Base-by-base conservation (phyloP, 345 rosid species). In the Rhizophora mangle region DNA sequence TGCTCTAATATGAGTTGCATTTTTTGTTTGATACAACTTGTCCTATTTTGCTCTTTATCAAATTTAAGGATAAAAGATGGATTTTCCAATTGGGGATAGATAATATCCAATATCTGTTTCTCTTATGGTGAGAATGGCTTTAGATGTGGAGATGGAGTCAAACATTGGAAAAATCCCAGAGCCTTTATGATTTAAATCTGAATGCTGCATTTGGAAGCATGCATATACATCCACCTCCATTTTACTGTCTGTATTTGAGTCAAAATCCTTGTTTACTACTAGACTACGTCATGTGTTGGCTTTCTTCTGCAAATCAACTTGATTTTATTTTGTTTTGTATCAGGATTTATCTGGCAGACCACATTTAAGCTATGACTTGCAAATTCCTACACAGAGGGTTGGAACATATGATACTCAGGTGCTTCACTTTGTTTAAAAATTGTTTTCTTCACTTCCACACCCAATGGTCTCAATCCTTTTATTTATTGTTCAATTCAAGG, bases 321-420 rank as follows among this genome's bases (percentile, higher is more conserved):
- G n/a, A 31, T 63, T 60, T 49, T 10, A 19, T 73, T 60, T 47
- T 9, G 32, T 73, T 54, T 31, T 30, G 16, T 67, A 74, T 46
- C 82, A 95, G 99, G 99, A 95, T 84, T 67, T 95, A 68, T 92
- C 96, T 67, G 96, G 96, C 55, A 72, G 94, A 54, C 94, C 99
- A 1, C 83, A 90, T 81, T 79, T 92, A 78, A 73, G 89, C 65
- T 90, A 83, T 72, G 89, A 85, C 66, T 86, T 92, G 75, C 82
- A 88, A 79, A 86, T 92, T 74, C 94, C 96, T 8, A 90, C 96
- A 0, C 73, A 85, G 63, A 86, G 88, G 84, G 97, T 90, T 61
- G 98, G 98, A 79, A 84, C 85, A 6, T 90, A 95, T 57, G 96
- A 92, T 74, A 90, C 94, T 68, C 98, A 87, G 90, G 99, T 90